These are phyloP conservation scores for Talaromyces thailandensis DNA, from an alignment of 495 filamentous ascomycete genomes.

Conservation along the genomic window DNA sequence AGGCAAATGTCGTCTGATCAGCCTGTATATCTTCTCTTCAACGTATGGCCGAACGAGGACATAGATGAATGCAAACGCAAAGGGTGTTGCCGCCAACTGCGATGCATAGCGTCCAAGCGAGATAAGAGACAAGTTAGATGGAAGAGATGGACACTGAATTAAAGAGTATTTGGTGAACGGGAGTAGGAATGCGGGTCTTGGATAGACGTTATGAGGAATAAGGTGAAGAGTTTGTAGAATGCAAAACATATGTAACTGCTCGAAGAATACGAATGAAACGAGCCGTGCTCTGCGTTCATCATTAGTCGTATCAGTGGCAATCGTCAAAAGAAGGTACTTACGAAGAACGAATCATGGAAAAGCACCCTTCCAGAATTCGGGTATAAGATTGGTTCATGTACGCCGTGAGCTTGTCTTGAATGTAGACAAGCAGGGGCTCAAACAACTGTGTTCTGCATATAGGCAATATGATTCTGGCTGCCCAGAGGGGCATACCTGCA, in stretches of 20 bases:
- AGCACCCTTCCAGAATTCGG: slow-evolving; percentile 19
- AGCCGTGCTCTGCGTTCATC: slow-evolving; percentile 20
- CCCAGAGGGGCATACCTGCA: slow-evolving; percentile 37
- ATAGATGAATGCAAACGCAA: slow-evolving; percentile 25
- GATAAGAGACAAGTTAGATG: slow-evolving; percentile 19
- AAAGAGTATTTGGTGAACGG: slow-evolving; percentile 28
- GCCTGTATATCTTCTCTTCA: slow-evolving; percentile 33
- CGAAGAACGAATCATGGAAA: slow-evolving; percentile 25
- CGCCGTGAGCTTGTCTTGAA: slow-evolving; percentile 19
- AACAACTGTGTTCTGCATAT: slow-evolving; percentile 32
- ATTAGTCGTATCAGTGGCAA: slow-evolving; percentile 9
- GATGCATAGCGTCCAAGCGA: slow-evolving; percentile 19
- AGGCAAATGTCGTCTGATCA: slow-evolving; percentile 34
- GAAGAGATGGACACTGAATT: slow-evolving; percentile 23
- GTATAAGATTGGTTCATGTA: slow-evolving; percentile 15
- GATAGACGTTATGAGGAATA: slow-evolving; percentile 24
- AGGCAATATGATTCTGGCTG: slow-evolving; percentile 28
- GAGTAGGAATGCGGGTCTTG: slow-evolving; percentile 20
- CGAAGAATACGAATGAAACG: slow-evolving; percentile 28
- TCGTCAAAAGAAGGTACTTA: neutral
- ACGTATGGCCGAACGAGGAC: slow-evolving; percentile 31
- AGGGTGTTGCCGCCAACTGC: slow-evolving; percentile 24
- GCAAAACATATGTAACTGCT: slow-evolving; percentile 40
- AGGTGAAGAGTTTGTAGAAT: slow-evolving; percentile 40
- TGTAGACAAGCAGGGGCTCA: slow-evolving; percentile 23